A percentile compares a stretch with the other conserved stretches of the same genome.
Conservation (phyloP, 768 basidiomycete species). For the Hirschioporus abietinus region DNA sequence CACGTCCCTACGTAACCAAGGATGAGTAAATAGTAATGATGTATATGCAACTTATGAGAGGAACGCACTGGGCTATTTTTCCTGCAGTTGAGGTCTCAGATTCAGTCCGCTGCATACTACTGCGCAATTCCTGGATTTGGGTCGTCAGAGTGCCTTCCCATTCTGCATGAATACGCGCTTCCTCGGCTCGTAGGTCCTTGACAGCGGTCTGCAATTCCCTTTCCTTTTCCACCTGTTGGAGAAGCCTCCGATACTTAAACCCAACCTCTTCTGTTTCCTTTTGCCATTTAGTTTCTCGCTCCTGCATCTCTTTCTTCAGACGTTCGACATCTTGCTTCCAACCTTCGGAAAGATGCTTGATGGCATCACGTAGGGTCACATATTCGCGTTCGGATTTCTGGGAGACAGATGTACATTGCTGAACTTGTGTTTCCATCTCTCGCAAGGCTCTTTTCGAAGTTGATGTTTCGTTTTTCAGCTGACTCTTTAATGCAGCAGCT, state of each 20-base stretch:
- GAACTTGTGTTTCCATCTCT: conserved; percentile 72
- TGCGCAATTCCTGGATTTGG: conserved; percentile 59
- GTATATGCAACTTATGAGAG: not conserved
- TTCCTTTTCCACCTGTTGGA: conserved; percentile 53
- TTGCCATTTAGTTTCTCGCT: conserved; percentile 64
- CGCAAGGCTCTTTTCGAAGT: conserved; percentile 70
- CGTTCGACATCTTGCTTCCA: conserved; percentile 72
- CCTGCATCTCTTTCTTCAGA: conserved; percentile 68
- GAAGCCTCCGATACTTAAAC: conserved; percentile 61
- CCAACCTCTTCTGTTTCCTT: conserved; percentile 63
- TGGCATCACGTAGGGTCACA: conserved; percentile 66
- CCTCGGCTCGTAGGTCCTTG: conserved; percentile 45
- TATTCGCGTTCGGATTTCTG: conserved; percentile 85
- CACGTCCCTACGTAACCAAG: conserved; percentile 37
- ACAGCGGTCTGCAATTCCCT: conserved; percentile 33
- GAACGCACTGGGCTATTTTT: conserved; percentile 56
- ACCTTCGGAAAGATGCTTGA: conserved; percentile 65
- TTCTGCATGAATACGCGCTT: conserved; percentile 29
- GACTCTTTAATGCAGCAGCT: conserved; percentile 57
- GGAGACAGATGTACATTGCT: conserved; percentile 71
- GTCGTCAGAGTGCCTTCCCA: conserved; percentile 24
- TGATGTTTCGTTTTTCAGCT: conserved; percentile 68
- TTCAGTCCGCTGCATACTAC: conserved; percentile 46
- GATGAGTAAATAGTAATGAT: conserved; percentile 11
- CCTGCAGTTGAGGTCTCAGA: conserved; percentile 52